Evolutionary conservation across 2,329 filamentous ascomycete species (phyloP).

Genomic region (Paracoccidioides lutzii): DNA sequence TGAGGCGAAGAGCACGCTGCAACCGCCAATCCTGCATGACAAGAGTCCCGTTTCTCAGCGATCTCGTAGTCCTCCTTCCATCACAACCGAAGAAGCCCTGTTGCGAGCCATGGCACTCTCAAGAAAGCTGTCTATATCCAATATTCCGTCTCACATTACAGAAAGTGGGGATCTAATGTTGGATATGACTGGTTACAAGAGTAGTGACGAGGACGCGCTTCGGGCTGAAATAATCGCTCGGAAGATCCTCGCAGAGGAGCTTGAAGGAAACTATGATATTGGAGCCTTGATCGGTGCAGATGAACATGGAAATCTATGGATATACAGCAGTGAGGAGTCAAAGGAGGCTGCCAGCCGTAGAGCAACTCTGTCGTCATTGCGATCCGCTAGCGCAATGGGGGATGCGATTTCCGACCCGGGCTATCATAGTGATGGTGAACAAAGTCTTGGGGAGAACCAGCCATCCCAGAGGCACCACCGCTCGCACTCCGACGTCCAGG

Average conservation of each 20-base stretch:
- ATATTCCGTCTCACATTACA: constrained; percentile 87
- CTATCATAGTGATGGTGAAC: constrained; percentile 77
- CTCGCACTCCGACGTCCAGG: constrained; percentile 57
- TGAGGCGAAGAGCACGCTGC: not conserved
- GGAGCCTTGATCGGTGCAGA: constrained; percentile 90
- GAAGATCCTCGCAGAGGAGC: constrained; percentile 80
- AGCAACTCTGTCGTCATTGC: constrained; percentile 40
- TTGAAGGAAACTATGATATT: constrained; percentile 92
- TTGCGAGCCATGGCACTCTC: constrained; percentile 74
- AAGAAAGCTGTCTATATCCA: constrained; percentile 73
- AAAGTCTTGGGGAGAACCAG: constrained; percentile 54
- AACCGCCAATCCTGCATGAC: not conserved
- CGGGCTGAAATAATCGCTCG: constrained; percentile 86
- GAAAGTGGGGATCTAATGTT: constrained; percentile 91
- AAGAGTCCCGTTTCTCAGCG: constrained; percentile 21
- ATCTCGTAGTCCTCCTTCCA: constrained; percentile 63
- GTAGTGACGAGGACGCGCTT: constrained; percentile 80
- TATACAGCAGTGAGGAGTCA: constrained; percentile 94
- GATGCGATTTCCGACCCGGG: constrained; percentile 86
- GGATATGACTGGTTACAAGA: constrained; percentile 95
- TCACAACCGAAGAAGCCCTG: constrained; percentile 62
- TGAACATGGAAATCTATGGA: constrained; percentile 95
- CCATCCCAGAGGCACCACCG: constrained; percentile 34
- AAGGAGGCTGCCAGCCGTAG: constrained; percentile 73
- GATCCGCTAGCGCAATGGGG: constrained; percentile 44